These are phyloP conservation scores for Hericium rajendrae DNA, from an alignment of 768 basidiomycete genomes.

Conservation along the genomic window DNA sequence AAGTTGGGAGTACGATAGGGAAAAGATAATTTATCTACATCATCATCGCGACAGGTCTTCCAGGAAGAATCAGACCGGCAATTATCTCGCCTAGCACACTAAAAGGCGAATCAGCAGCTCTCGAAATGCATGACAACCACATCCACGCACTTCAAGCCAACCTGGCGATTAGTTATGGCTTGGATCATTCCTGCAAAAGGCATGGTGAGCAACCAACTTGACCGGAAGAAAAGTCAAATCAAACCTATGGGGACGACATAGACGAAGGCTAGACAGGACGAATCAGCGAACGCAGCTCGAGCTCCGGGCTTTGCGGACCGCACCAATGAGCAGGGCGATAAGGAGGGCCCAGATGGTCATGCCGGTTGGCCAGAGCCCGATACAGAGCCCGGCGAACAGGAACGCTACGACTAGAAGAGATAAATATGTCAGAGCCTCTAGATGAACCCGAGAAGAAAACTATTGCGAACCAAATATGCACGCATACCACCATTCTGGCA, in stretches of 20 bases:
- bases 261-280: slow-evolving; percentile 26
- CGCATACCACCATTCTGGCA: slow-evolving; percentile 31
- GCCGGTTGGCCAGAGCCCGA: slow-evolving; percentile 52
- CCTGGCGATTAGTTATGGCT: slow-evolving; percentile 69
- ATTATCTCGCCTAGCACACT: slow-evolving; percentile 68
- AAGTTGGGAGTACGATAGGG: background rate
- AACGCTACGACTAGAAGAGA: slow-evolving; percentile 37
- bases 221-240: slow-evolving; percentile 11
- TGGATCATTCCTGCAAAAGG: slow-evolving; percentile 46
- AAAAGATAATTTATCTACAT: slow-evolving; percentile 41
- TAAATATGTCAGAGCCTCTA: background rate
- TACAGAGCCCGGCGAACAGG: slow-evolving; percentile 47
- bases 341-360: slow-evolving; percentile 61
- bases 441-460: too few relatives aligned
- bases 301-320: background rate
- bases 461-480: slow-evolving; percentile 24
- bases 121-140: background rate
- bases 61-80: slow-evolving; percentile 48
- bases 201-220: slow-evolving; percentile 6
- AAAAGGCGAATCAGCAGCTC: background rate
- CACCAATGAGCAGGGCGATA: slow-evolving; percentile 35
- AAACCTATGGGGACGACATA: slow-evolving; percentile 69
- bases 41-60: slow-evolving; percentile 69
- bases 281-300: background rate
- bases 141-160: slow-evolving; percentile 38